Percentiles rank a stretch among this genome's conserved stretches.
phyloP scores from a whole-genome alignment of 495 filamentous ascomycete species.

The Tuber indicum region DNA sequence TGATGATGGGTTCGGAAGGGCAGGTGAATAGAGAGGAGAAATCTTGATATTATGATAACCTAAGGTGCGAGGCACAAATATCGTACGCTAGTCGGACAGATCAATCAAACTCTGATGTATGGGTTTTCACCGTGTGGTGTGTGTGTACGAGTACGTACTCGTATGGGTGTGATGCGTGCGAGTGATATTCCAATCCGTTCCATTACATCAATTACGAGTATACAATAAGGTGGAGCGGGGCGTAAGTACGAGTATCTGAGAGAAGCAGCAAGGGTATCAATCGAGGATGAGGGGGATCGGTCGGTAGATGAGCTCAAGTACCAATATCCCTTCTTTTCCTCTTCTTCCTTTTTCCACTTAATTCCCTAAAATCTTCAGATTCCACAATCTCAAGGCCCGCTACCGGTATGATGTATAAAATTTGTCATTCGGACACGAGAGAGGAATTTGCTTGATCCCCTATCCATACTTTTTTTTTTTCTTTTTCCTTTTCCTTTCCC shows the following conservation, averaged over 20 bases:
- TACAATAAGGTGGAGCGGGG: background rate
- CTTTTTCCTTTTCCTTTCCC: background rate
- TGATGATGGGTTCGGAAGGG: conserved; percentile 1
- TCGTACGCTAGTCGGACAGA: background rate
- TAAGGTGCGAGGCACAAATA: background rate
- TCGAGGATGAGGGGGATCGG: conserved; percentile 4
- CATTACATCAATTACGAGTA: background rate
- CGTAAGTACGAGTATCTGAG: background rate
- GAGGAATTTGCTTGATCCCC: background rate
- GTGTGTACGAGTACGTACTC: too few relatives aligned
- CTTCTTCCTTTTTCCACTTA: background rate
- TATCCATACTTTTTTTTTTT: background rate
- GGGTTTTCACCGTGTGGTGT: background rate
- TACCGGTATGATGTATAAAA: background rate
- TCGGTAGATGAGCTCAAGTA: background rate
- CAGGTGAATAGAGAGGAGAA: background rate
- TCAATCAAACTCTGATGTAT: background rate
- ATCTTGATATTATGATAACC: background rate
- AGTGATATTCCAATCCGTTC: background rate
- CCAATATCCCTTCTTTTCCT: background rate
- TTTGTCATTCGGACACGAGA: background rate
- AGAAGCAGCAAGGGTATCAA: background rate
- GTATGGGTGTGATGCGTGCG: background rate
- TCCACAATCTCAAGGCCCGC: background rate
- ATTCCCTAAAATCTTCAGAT: background rate